Evolutionary conservation across 805 yeast species (phyloP).

Genomic region (Kodamaea kaohsiungensis): DNA sequence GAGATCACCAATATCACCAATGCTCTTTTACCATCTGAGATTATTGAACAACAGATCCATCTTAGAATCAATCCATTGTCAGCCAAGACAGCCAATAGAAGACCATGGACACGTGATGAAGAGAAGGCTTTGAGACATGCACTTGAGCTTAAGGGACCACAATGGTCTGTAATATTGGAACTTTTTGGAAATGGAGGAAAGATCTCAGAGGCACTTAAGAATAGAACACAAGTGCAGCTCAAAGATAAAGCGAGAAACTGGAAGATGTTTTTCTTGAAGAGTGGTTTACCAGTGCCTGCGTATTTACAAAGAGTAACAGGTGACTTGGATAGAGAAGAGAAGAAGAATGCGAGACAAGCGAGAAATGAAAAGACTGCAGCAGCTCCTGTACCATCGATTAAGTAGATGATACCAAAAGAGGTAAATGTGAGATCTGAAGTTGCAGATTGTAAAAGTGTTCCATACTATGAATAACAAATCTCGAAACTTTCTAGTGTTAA

Average conservation of each 20-base stretch:
- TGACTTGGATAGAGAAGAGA: slow-evolving; percentile 61
- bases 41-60: slow-evolving; percentile 44
- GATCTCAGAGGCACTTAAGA: slow-evolving; percentile 77
- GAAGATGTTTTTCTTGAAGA: slow-evolving; percentile 82
- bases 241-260: slow-evolving; percentile 97
- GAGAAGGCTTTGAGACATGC: slow-evolving; percentile 84
- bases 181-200: slow-evolving; percentile 94
- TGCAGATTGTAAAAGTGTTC: too few relatives aligned
- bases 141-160: slow-evolving; percentile 81
- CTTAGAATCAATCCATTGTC: slow-evolving; percentile 36
- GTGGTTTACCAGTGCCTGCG: slow-evolving; percentile 74
- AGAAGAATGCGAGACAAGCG: slow-evolving; percentile 30
- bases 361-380: slow-evolving; percentile 40
- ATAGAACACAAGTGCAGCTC: slow-evolving; percentile 86
- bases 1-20: slow-evolving; percentile 31
- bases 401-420: slow-evolving; percentile 9
- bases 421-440: too few relatives aligned
- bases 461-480: too few relatives aligned
- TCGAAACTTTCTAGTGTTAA: too few relatives aligned
- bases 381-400: slow-evolving; percentile 36
- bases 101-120: slow-evolving; percentile 88
- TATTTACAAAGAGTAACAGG: slow-evolving; percentile 87
- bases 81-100: slow-evolving; percentile 39
- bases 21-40: slow-evolving; percentile 43
- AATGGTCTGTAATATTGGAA: slow-evolving; percentile 89